Percentiles rank a stretch among this genome's conserved stretches.
Evolutionary conservation across 2,329 filamentous ascomycete genomes (phyloP).

Genomic region (Fonsecaea nubica): DNA sequence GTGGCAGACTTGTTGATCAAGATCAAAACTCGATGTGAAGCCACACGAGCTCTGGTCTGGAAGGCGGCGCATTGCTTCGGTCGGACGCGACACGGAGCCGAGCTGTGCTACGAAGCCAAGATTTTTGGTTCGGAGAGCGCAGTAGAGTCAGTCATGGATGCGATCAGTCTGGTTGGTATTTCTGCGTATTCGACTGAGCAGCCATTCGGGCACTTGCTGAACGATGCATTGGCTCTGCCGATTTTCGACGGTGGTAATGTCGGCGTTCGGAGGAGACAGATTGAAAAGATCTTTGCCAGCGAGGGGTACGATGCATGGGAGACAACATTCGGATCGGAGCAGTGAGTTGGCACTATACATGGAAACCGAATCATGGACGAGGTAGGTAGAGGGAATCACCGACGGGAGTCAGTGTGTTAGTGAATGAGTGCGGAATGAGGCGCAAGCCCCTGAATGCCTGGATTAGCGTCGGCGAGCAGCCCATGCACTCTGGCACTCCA

Average conservation of each 20-base stretch:
- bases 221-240: slow-evolving; percentile 56
- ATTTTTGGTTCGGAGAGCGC: slow-evolving; percentile 59
- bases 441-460: not conserved
- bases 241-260: slow-evolving; percentile 64
- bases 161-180: slow-evolving; percentile 62
- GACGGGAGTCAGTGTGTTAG: not conserved
- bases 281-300: slow-evolving; percentile 48
- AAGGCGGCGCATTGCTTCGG: slow-evolving; percentile 57
- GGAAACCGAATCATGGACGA: not conserved
- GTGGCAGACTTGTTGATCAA: slow-evolving; percentile 60
- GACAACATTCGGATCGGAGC: slow-evolving; percentile 30
- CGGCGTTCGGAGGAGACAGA: slow-evolving; percentile 56
- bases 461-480: not conserved
- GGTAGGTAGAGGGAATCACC: not conserved
- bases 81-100: slow-evolving; percentile 52
- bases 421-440: not conserved
- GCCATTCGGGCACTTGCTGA: slow-evolving; percentile 54
- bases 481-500: not conserved
- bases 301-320: slow-evolving; percentile 58
- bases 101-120: slow-evolving; percentile 59
- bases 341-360: slow-evolving; percentile 4
- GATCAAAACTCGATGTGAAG: slow-evolving; percentile 61
- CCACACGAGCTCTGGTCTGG: slow-evolving; percentile 59
- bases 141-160: slow-evolving; percentile 57
- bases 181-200: slow-evolving; percentile 52